Percentiles rank a stretch among this genome's conserved stretches.
These are phyloP conservation scores for Podila epicladia DNA, from an alignment of 192 early-diverging fungal species.

Conservation along the genomic window DNA sequence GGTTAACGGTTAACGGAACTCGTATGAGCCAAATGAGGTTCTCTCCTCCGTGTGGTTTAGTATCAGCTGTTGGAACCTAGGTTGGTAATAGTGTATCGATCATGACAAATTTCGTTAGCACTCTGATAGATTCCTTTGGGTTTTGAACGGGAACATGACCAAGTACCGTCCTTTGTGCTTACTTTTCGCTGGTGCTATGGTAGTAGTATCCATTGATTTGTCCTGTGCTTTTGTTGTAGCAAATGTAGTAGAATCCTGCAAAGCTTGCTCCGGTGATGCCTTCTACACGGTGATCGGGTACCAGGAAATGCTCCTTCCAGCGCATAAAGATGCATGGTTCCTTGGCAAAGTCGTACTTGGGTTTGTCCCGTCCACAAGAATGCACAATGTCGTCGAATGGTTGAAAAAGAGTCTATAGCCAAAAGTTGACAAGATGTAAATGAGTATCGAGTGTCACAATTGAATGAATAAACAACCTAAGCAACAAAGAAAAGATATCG, in stretches of 20 bases:
- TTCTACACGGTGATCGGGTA: slow-evolving; percentile 84
- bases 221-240: slow-evolving; percentile 72
- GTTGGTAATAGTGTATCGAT: background rate
- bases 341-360: slow-evolving; percentile 59
- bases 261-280: slow-evolving; percentile 85
- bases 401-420: slow-evolving; percentile 53
- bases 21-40: slow-evolving; percentile 16
- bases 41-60: slow-evolving; percentile 19
- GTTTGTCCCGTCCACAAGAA: slow-evolving; percentile 56
- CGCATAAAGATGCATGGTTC: slow-evolving; percentile 85
- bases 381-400: slow-evolving; percentile 60
- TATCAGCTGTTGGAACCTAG: slow-evolving; percentile 42
- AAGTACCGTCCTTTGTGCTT: slow-evolving; percentile 5
- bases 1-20: slow-evolving; percentile 25
- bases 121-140: background rate
- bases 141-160: background rate
- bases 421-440: background rate
- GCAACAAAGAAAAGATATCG: background rate
- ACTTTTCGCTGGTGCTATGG: slow-evolving; percentile 63
- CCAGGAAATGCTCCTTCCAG: slow-evolving; percentile 94
- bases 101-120: background rate
- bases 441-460: background rate
- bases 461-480: too few species aligned
- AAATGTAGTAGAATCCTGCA: slow-evolving; percentile 91
- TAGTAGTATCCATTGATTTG: slow-evolving; percentile 77